These are phyloP conservation scores for Boletus eberwhitei DNA, from an alignment of 768 basidiomycete genomes.

Conservation along the genomic window DNA sequence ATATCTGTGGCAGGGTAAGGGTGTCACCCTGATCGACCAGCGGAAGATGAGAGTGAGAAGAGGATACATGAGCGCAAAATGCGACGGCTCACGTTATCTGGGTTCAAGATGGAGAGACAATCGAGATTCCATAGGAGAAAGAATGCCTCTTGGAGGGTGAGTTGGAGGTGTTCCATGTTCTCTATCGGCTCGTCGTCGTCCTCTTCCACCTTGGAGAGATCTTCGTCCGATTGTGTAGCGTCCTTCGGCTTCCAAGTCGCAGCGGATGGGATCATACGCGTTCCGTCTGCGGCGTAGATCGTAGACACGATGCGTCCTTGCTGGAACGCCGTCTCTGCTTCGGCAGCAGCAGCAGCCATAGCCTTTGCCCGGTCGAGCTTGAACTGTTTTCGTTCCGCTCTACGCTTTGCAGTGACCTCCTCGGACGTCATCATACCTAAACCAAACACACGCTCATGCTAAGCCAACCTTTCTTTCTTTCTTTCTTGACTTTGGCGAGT, in stretches of 20 bases:
- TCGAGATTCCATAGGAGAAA: slow-evolving; percentile 84
- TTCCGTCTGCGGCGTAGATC: slow-evolving; percentile 48
- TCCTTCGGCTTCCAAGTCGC: slow-evolving; percentile 70
- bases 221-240: slow-evolving; percentile 10
- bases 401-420: slow-evolving; percentile 83
- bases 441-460: neutral
- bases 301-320: slow-evolving; percentile 65
- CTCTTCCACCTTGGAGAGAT: slow-evolving; percentile 15
- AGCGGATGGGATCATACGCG: slow-evolving; percentile 63
- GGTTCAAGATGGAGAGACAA: slow-evolving; percentile 69
- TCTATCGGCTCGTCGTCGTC: slow-evolving; percentile 51
- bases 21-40: slow-evolving; percentile 42
- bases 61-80: neutral
- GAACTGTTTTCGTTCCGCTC: slow-evolving; percentile 87
- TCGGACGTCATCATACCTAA: slow-evolving; percentile 65
- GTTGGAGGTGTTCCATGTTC: slow-evolving; percentile 86
- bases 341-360: slow-evolving; percentile 75
- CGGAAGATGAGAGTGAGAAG: neutral
- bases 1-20: slow-evolving; percentile 56
- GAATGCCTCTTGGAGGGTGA: slow-evolving; percentile 86
- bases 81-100: slow-evolving; percentile 52
- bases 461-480: neutral
- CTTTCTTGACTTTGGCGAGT: neutral
- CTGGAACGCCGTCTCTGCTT: slow-evolving; percentile 74
- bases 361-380: slow-evolving; percentile 90